Conservation (phyloP, 306 rosid species). For the Luffa acutangula region DNA sequence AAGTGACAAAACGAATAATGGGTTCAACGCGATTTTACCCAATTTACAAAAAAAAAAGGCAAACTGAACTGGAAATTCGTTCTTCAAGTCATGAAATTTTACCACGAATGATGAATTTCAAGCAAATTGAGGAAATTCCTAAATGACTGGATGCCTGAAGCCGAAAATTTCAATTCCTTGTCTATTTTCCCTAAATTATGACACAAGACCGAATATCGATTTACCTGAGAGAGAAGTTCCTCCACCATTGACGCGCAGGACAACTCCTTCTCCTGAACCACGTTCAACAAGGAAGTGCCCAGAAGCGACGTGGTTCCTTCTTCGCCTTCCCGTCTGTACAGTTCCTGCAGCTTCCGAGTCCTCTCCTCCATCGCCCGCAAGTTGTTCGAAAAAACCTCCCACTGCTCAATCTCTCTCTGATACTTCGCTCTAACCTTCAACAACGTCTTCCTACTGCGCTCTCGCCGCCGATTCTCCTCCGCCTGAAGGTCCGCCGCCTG, state of each 20-base stretch:
- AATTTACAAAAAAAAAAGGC: background rate
- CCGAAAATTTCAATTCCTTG: background rate
- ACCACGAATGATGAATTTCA: background rate
- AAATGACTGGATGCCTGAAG: background rate
- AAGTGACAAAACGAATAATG: background rate
- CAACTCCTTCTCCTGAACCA: background rate
- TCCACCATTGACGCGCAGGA: conserved; percentile 3
- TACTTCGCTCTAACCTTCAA: conserved; percentile 9
- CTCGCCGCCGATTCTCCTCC: conserved; percentile 13
- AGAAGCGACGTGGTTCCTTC: background rate
- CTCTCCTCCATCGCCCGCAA: conserved; percentile 15
- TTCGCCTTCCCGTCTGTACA: background rate
- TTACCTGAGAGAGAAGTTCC: conserved; percentile 14
- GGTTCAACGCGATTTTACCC: background rate
- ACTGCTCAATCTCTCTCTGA: conserved; percentile 14
- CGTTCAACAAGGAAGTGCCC: background rate
- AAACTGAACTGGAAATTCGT: background rate
- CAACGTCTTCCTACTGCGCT: conserved; percentile 9
- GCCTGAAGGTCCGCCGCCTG: background rate
- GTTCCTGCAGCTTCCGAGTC: conserved; percentile 7
- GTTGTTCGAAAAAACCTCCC: conserved; percentile 15
- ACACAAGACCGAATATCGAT: background rate
- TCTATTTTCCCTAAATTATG: background rate
- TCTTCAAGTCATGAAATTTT: background rate
- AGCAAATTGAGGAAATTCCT: background rate